Evolutionary conservation across 148 eudicot genomes (phyloP), one percentile per base, ranked within the genome.

Genomic region (Nepenthes mirabilis): DNA sequence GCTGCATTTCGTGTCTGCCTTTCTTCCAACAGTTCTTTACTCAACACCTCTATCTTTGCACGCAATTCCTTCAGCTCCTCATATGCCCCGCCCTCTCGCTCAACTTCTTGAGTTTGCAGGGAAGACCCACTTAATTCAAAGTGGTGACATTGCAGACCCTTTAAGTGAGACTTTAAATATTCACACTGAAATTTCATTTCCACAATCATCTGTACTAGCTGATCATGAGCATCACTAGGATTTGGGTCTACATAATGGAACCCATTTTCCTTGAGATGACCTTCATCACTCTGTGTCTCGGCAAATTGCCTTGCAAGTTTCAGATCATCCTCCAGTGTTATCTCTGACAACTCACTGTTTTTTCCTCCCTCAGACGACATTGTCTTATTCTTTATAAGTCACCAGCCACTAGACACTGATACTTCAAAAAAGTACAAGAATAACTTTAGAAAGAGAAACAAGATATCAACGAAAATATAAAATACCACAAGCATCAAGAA

Each of bases 1-100:
- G 99, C 97, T 59, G 99, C 99, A 81, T 60, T 55, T 49, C 97
- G 82, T 40, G 93, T 89, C 79, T 84, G 91, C 53, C 74, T 94
- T 72, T 94, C 97, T 66, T 69, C 87, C 57, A 68, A 37, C 68
- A 94, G 79, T 62, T 94, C 88, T 54, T 65, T 79, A 60, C 57
- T 83, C 74, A 94, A 68, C 37, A 75, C 70, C 65, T 83, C 93
- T 56, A 94, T 60, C 82, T 79, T 79, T 51, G 63, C 72, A 59
- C 69, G 77, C 59, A 88, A 70, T 62, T 60, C 75, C 33, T 72
- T 64, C 49, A 70, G 55, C 74, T 80, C 78, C 43, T 68, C 82
- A 23, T 52, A 55, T 45, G 9, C 49, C 35, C 60, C 71, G 56
- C 63, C 62, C 35, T 74, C 87, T 47, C 37, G 69, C 57, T 63